Base-by-base conservation (phyloP, 495 filamentous ascomycete species). In the Penicillium desertorum region DNA sequence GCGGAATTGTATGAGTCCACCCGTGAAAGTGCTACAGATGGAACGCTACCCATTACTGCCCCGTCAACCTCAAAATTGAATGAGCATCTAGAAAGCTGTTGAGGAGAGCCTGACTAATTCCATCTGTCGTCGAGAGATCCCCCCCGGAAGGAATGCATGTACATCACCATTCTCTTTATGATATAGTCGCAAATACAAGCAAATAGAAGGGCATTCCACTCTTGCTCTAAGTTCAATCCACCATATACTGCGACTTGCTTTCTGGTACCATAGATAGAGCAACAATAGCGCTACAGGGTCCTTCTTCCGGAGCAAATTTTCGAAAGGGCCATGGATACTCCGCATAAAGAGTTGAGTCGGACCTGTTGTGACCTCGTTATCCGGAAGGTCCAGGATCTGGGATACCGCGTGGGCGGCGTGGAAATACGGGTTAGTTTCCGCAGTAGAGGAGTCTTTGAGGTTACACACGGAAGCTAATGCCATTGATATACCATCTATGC, bases 211-310 rank as follows among this genome's bases (percentile, higher is more conserved):
- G 16, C 34, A 37, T 37, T 37, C 34, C 34, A 37, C 34, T 8
- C 34, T n/a, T 27, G 75, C 74, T 25, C 77, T 63, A 16, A 70
- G 58, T 45, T 65, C 65, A 66, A 80, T 68, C 69, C 71, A 81
- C 78, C 77, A 80, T 51, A 71, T 63, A 65, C 63, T 62, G 41
- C 62, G 61, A 56, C 67, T 51, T 58, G 62, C 65, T 61, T 76
- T 76, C 14, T 61, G 51, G 48, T 77, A 81, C 78, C 78, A 81
- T 17, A 77, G 57, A 63, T 72, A 76, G 1, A 81, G 64, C 61
- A 81, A 60, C 58, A 81, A 58, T 1, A 81, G 66, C 5, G 78
- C 74, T 5, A 63, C 45, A 25, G 77, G 74, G 34, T 80, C 76
- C 57, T 59, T 78, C 22, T 50, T 19, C 54, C 53, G 14, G 34